Percentiles rank a stretch among this genome's conserved stretches.
Evolutionary conservation across 192 early-diverging fungal genomes (phyloP).

Genomic region (Irineochytrium annulatum): DNA sequence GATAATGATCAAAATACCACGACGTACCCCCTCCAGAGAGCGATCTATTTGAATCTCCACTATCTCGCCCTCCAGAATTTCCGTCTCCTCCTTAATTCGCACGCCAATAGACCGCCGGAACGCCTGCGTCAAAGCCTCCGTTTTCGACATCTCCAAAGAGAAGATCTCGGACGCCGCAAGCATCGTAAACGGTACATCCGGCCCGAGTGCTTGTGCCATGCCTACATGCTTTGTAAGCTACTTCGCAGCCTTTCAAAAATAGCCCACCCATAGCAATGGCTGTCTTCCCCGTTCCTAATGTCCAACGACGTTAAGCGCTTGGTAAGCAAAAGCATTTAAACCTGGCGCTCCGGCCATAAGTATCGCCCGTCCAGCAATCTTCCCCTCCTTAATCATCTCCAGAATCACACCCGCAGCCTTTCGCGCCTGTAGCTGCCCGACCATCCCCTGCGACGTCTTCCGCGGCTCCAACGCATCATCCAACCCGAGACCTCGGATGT

Average conservation of each 20-base stretch:
- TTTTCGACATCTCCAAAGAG: constrained; percentile 97
- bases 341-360: constrained; percentile 95
- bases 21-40: constrained; percentile 80
- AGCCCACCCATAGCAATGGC: constrained; percentile 94
- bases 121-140: constrained; percentile 95
- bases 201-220: constrained; percentile 90
- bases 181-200: constrained; percentile 97
- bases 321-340: background rate
- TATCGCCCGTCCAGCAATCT: constrained; percentile 94
- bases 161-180: constrained; percentile 97
- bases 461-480: constrained; percentile 91
- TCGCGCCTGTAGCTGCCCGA: constrained; percentile 91
- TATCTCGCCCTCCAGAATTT: constrained; percentile 97
- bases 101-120: constrained; percentile 97
- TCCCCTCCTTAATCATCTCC: constrained; percentile 95
- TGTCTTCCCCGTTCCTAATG: constrained; percentile 89
- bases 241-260: constrained; percentile 4
- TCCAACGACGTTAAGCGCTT: background rate
- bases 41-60: constrained; percentile 97
- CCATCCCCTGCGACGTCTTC: constrained; percentile 89
- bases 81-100: constrained; percentile 97
- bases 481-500: constrained; percentile 93
- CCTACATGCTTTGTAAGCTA: constrained; percentile 30
- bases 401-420: constrained; percentile 96
- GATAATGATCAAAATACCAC: constrained; percentile 5